phyloP scores from a whole-genome alignment of 768 basidiomycete species.

The Hypholoma fasciculare region DNA sequence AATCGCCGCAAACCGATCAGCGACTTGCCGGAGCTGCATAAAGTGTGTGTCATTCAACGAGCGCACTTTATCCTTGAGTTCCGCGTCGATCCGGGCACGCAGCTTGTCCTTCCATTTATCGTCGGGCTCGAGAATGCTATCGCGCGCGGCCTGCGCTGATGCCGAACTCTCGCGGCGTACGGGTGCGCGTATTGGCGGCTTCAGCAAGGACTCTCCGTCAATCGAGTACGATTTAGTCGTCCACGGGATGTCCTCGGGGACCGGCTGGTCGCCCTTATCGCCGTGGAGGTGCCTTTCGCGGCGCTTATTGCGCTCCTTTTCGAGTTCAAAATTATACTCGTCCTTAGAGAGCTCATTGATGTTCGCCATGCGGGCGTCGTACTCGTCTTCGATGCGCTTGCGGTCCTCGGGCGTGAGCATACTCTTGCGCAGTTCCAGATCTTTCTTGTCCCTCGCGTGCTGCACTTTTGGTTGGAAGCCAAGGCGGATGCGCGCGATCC shows the following conservation, averaged over 20 bases:
- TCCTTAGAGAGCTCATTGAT: slow-evolving; percentile 47
- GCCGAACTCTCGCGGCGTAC: neutral
- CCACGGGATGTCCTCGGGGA: neutral
- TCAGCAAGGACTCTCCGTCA: neutral
- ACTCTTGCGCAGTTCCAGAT: slow-evolving; percentile 47
- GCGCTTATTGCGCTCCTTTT: slow-evolving; percentile 48
- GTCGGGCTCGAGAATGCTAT: slow-evolving; percentile 1
- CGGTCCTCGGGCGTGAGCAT: slow-evolving; percentile 30
- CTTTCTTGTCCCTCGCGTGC: slow-evolving; percentile 64
- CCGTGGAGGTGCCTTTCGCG: slow-evolving; percentile 9
- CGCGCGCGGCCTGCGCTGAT: neutral
- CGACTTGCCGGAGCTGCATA: neutral
- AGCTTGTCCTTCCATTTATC: slow-evolving; percentile 3
- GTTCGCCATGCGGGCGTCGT: slow-evolving; percentile 40
- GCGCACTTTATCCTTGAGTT: neutral
- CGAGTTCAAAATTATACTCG: slow-evolving; percentile 42
- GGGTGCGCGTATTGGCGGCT: neutral
- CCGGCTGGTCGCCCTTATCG: neutral
- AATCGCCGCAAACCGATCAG: slow-evolving; percentile 1
- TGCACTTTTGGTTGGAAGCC: slow-evolving; percentile 45
- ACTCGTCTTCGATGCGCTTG: slow-evolving; percentile 37
- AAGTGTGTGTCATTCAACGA: neutral
- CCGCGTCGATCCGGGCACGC: neutral
- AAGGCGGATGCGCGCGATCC: slow-evolving; percentile 50
- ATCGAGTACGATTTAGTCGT: neutral